Evolutionary conservation across 257 asterid genomes (phyloP), one percentile per base, ranked within the genome.

Genomic region (Forsythia viridissima): DNA sequence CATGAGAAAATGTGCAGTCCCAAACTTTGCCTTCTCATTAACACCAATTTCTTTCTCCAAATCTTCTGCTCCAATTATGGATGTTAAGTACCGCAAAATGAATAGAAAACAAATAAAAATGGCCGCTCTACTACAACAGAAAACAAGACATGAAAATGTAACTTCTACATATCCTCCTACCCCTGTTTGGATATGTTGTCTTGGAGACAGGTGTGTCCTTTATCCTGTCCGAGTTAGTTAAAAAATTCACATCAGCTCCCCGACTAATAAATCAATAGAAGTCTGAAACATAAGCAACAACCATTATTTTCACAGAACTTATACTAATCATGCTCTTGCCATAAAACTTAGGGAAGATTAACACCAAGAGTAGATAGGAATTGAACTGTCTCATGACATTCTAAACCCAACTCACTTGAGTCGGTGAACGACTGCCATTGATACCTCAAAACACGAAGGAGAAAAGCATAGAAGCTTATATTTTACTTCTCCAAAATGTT

Each of bases 1-100:
- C 39, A 95, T 79, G 21, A 95, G 97, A 81, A 85, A 95, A 83
- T 77, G 69, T 2, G 96, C 98, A 7, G 97, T 95, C 69, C 99
- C 99, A 73, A 92, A 88, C 77, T 89, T 88, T 20, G 97, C 86
- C 87, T 88, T 91, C 76, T 79, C 92, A 4, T 30, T 43, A 1
- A 74, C 55, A 34, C 78, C 83, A 85, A 70, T 76, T 38, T 89
- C 94, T 15, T 81, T 83, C 91, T 93, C 96, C 72, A 78, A 41
- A 80, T 87, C 93, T 79, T 73, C 77, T 76, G 55, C 65, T 24
- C 70, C 18, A 67, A 5, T 55, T 20, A 76, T 24, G 11, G 63
- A 73, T 77, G 67, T 24, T 76, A 43, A 30, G 18, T 42, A 15
- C 51, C 4, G 7, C 13, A 30, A 48, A 9, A 40, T 1, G 52